Evolutionary conservation across 305 asterid species (phyloP).

Genomic region (Rubia peregrina): DNA sequence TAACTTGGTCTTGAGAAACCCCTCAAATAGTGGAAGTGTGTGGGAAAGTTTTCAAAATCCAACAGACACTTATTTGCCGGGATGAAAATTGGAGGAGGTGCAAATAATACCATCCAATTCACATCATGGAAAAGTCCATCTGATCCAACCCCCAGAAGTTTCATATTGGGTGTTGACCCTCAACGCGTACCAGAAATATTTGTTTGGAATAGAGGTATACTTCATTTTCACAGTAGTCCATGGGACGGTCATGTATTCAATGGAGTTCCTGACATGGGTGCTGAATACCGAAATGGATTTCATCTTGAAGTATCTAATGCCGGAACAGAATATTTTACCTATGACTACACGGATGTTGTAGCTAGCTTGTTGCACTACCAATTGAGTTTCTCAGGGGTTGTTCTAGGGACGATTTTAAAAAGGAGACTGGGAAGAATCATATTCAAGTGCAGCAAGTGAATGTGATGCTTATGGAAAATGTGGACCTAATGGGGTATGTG

Average conservation of each 20-base stretch:
- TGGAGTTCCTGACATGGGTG: conserved; percentile 15
- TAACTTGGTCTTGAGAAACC: conserved; percentile 9
- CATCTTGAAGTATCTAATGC: conserved; percentile 3
- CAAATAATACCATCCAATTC: conserved; percentile 6
- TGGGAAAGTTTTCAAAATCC: conserved; percentile 8
- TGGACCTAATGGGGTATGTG: conserved; percentile 4
- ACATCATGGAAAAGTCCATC: conserved; percentile 23
- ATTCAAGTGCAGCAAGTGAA: conserved; percentile 21
- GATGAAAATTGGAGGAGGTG: conserved; percentile 19
- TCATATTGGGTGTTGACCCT: conserved; percentile 8
- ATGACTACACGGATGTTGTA: conserved; percentile 1
- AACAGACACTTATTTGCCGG: conserved; percentile 15
- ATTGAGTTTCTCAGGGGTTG: conserved; percentile 20
- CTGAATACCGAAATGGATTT: not conserved
- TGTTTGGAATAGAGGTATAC: conserved; percentile 13
- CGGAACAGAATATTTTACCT: conserved; percentile 10
- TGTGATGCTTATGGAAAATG: conserved; percentile 26
- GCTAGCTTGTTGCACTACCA: not conserved
- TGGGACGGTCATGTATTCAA: conserved; percentile 14
- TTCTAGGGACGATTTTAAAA: conserved; percentile 13
- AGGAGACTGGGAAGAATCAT: conserved; percentile 30
- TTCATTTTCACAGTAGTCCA: conserved; percentile 18
- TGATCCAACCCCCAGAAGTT: conserved; percentile 14
- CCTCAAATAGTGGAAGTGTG: not conserved
- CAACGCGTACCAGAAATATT: conserved; percentile 15